Evolutionary conservation across 495 filamentous ascomycete species (phyloP), one percentile per base, ranked within the genome.

Genomic region (Talaromyces trachyspermus): DNA sequence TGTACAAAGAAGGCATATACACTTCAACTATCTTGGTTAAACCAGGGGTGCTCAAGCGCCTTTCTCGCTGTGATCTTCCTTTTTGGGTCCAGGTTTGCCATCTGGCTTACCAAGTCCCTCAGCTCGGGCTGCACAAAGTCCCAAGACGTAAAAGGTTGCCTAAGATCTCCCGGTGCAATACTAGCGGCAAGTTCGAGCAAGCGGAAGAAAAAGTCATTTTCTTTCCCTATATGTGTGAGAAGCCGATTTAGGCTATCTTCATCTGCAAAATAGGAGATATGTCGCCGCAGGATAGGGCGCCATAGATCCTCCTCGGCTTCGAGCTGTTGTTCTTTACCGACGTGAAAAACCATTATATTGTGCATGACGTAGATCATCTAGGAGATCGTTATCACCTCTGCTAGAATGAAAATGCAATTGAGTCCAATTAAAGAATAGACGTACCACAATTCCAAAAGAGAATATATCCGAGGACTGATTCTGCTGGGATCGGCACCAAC

Each of bases 221-320:
- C 54, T 46, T 51, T 22, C 19, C 64, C 69, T 19, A 69, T 56
- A 47, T 64, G 54, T 26, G 41, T 48, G 9, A 69, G 48, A 29
- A 69, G 35, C 40, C 49, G 53, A 48, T 62, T 37, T 29, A 65
- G 38, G 19, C 64, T 53, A 12, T 73, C 51, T 60, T 51, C 51
- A 43, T 75, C 63, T 12, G 60, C 69, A 55, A 73, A 75, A 32
- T 71, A 73, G 4, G 72, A 75, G 10, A 73, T 60, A 46, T 74
- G 66, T n/a, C 65, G 65, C 36, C 57, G 49, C 8, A 69, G 57
- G 20, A 65, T 63, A 32, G 62, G 55, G 53, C 69, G 69, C 59
- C 75, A 74, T 25, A 70, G 70, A 53, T 72, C 68, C n/a, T n/a
- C n/a, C n/a, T n/a, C n/a, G 61, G 33, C 63, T 63, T 51, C 66